Evolutionary conservation across 306 rosid genomes (phyloP).

Genomic region (Glycine latifolia): DNA sequence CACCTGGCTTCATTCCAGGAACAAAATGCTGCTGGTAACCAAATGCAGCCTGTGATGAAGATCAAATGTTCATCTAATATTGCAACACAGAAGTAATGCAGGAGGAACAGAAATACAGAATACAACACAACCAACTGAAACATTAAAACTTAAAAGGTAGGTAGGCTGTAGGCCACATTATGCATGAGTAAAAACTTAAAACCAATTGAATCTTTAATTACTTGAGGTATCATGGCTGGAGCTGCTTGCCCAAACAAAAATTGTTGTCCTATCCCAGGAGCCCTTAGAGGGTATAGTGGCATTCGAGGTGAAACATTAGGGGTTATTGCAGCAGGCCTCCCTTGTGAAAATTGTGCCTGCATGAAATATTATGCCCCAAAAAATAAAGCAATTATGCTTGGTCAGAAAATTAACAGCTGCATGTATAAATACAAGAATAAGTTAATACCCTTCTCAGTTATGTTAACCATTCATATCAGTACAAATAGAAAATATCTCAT

Average conservation of each 20-base stretch:
- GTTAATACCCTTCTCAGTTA: too few relatives aligned
- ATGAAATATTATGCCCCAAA: background rate
- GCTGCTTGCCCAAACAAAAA: slow-evolving; percentile 60
- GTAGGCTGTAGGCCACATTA: too few relatives aligned
- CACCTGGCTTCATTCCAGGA: slow-evolving; percentile 62
- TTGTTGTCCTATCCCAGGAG: slow-evolving; percentile 60
- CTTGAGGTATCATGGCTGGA: slow-evolving; percentile 60
- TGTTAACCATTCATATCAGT: background rate
- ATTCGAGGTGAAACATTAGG: slow-evolving; percentile 55
- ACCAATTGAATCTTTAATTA: slow-evolving; percentile 35
- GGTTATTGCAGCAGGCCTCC: slow-evolving; percentile 52
- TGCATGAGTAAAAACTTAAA: background rate
- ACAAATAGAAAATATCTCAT: background rate
- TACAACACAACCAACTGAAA: background rate
- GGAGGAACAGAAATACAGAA: background rate
- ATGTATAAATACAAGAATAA: too few relatives aligned
- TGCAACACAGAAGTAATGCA: slow-evolving; percentile 21
- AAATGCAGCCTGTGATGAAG: slow-evolving; percentile 58
- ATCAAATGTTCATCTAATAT: slow-evolving; percentile 6
- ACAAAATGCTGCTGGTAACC: slow-evolving; percentile 68
- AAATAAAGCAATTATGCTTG: slow-evolving; percentile 6
- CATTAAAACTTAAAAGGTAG: background rate
- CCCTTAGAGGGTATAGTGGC: slow-evolving; percentile 62
- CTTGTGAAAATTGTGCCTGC: slow-evolving; percentile 62
- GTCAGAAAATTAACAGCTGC: background rate